Percentiles rank a stretch among this genome's conserved stretches.
Evolutionary conservation across 1,139 yeast genomes (phyloP).

Genomic region (Pneumocystis murina): DNA sequence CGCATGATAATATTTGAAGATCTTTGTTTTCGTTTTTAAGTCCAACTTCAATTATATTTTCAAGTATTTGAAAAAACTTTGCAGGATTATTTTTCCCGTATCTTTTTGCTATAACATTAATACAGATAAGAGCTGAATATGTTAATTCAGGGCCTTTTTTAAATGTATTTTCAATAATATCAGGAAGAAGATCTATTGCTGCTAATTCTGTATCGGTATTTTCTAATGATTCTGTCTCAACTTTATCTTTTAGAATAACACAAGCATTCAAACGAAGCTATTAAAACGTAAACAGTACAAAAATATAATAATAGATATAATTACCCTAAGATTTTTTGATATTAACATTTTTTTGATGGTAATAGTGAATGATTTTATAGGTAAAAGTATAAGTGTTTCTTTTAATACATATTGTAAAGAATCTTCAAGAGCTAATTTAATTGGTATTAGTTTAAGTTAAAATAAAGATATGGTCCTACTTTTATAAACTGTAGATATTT

Average conservation of each 20-base stretch:
- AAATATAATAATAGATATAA: background rate
- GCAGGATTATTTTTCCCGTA: conserved; percentile 43
- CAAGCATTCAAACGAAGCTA: background rate
- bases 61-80: conserved; percentile 35
- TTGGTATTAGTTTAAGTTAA: background rate
- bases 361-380: conserved; percentile 2
- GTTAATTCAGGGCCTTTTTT: background rate
- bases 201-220: background rate
- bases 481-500: background rate
- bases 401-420: conserved; percentile 5
- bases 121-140: conserved; percentile 37
- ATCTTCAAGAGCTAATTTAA: background rate
- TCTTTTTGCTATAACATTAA: conserved; percentile 47
- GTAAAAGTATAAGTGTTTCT: conserved; percentile 10
- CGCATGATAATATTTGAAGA: conserved; percentile 58
- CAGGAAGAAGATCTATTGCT: background rate
- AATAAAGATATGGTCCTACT: background rate
- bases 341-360: background rate
- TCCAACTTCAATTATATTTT: conserved; percentile 36
- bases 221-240: background rate
- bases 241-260: background rate
- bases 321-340: background rate
- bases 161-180: background rate
- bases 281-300: background rate
- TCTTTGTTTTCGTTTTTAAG: conserved; percentile 39